Base-by-base conservation (phyloP, 2,329 filamentous ascomycete species). In the Colletotrichum destructivum region DNA sequence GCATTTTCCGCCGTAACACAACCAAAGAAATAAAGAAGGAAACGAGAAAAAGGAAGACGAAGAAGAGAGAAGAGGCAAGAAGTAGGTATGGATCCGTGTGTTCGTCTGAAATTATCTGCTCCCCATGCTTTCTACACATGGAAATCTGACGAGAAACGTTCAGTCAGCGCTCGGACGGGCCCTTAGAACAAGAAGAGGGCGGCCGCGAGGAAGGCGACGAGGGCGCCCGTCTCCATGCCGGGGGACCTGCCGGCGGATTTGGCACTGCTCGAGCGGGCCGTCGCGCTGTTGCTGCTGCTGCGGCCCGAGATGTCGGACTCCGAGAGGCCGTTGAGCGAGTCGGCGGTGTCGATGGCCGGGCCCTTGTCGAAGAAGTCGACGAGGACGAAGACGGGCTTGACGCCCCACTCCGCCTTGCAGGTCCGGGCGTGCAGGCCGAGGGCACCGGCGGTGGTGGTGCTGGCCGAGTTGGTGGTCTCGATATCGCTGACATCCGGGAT, bases 321-420 rank as follows among this genome's bases (percentile, higher is more conserved):
- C 38, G 69, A 68, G 66, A 91, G 81, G 11, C 83, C 84, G 79
- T 96, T 96, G 77, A 94, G 80, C 56, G 77, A 81, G 81, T 96
- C 94, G 2, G 93, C 91, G 0, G 91, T 91, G 8, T 86, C 84
- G 66, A 96, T 89, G 42, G 92, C 89, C 0, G 92, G 90, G 0
- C 92, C 93, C 71, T 91, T 86, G 79, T 94, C 91, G 80, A 91
- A 95, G 80, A 94, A 96, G 81, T 97, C 94, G 1, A 96, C 93
- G 12, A 96, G 86, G 23, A 94, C 87, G 76, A 94, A 95, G 3
- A 87, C 90, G n/a, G 94, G 93, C 61, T 86, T 84, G 38, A 83
- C 81, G n/a, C 87, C 87, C 84, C 92, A 96, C 72, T 89, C 81
- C 3, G 75, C 77, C 63, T 83, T 81, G 79, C 90, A 95, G 69